These are phyloP conservation scores for Clavispora fructus DNA, from an alignment of 805 yeast species.

Conservation along the genomic window DNA sequence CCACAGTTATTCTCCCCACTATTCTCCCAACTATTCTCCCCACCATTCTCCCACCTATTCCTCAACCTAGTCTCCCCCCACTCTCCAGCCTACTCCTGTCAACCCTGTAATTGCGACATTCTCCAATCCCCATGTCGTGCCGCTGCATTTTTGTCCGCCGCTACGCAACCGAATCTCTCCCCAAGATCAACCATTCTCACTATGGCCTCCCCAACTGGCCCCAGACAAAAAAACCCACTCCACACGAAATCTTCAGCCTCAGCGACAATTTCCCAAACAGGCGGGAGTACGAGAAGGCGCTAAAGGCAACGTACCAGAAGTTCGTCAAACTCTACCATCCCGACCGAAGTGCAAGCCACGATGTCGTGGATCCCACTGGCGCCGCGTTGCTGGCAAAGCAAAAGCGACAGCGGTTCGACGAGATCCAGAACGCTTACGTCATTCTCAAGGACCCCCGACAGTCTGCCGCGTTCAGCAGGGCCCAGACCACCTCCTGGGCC, in stretches of 20 bases:
- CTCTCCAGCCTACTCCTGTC: not conserved
- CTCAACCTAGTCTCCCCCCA: too few relatives aligned
- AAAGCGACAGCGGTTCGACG: conserved; percentile 29
- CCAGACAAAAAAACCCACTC: conserved; percentile 47
- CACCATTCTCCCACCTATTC: too few relatives aligned
- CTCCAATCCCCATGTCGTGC: not conserved
- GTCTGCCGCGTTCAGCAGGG: conserved; percentile 26
- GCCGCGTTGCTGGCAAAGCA: conserved; percentile 23
- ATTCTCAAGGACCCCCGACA: conserved; percentile 50
- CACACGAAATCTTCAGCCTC: conserved; percentile 57
- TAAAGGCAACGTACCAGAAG: conserved; percentile 28
- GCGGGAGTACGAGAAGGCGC: conserved; percentile 46
- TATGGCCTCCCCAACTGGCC: conserved; percentile 53
- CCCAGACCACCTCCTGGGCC: conserved; percentile 24
- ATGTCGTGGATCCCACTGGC: conserved; percentile 24
- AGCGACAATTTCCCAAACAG: conserved; percentile 35
- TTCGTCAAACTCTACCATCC: conserved; percentile 79
- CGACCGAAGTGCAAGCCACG: conserved; percentile 41
- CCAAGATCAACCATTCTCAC: conserved; percentile 17
- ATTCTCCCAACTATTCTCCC: too few relatives aligned
- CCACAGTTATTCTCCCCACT: not conserved
- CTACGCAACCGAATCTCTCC: conserved; percentile 18
- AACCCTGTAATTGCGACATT: not conserved
- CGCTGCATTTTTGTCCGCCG: conserved; percentile 4
- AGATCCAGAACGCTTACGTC: conserved; percentile 34